Conservation (phyloP, 805 yeast species). For the Monosporozyma aquatica region DNA sequence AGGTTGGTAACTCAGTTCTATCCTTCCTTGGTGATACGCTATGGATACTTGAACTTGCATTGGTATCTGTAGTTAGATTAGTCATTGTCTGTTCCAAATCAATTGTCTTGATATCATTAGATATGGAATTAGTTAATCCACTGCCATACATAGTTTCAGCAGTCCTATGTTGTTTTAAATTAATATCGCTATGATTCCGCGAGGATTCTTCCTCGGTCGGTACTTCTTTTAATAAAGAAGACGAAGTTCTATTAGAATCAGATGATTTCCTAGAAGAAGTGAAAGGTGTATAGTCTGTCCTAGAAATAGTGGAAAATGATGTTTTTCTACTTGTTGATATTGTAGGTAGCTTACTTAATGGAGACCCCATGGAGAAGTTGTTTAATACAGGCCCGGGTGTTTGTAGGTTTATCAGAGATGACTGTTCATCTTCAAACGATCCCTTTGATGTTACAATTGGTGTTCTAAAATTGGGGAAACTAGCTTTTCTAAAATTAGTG, state of each 20-base stretch:
- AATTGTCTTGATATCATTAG: not conserved
- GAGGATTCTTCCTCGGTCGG: not conserved
- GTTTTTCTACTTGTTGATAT: slow-evolving; percentile 20
- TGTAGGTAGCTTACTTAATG: slow-evolving; percentile 9
- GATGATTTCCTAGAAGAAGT: slow-evolving; percentile 11
- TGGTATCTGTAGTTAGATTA: not conserved
- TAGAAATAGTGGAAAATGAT: slow-evolving; percentile 16
- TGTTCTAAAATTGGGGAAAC: slow-evolving; percentile 18
- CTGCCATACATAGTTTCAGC: not conserved
- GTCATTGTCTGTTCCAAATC: not conserved
- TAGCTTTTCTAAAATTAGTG: slow-evolving; percentile 9
- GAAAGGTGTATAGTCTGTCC: slow-evolving; percentile 8
- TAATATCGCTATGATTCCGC: not conserved
- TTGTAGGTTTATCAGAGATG: slow-evolving; percentile 21
- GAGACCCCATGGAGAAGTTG: not conserved
- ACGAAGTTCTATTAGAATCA: slow-evolving; percentile 1
- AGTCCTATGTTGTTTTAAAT: not conserved
- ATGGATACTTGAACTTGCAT: not conserved
- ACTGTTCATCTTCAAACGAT: slow-evolving; percentile 24
- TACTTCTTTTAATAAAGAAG: not conserved
- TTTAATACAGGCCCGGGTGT: slow-evolving; percentile 7
- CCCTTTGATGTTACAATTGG: slow-evolving; percentile 21
- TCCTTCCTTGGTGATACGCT: not conserved
- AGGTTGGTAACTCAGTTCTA: not conserved
- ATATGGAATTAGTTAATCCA: not conserved